A percentile compares a stretch with the other conserved stretches of the same genome.
Evolutionary conservation across 1,284 basidiomycete species (phyloP).

Genomic region (Polyporus tsugae): DNA sequence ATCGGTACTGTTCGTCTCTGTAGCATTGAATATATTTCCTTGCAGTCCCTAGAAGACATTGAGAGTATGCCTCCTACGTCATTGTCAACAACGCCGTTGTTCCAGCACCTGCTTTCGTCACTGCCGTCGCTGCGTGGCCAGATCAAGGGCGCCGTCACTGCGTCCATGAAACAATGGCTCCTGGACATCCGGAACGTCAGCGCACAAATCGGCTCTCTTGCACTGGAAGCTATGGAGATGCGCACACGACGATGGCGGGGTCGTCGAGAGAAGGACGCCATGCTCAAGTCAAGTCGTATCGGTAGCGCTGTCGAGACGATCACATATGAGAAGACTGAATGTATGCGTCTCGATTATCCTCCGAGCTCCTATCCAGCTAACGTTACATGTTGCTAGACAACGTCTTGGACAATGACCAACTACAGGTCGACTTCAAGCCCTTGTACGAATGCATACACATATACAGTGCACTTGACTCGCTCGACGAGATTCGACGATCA

Average conservation of each 20-base stretch:
- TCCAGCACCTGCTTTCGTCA: conserved; percentile 90
- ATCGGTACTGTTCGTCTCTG: conserved; percentile 32
- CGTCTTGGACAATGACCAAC: conserved; percentile 89
- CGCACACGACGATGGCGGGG: conserved; percentile 88
- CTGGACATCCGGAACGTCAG: conserved; percentile 94
- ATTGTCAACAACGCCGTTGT: conserved; percentile 93
- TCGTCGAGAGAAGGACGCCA: conserved; percentile 80
- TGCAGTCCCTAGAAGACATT: conserved; percentile 92
- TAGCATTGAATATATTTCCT: conserved; percentile 40
- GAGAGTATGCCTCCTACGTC: conserved; percentile 91
- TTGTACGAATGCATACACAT: conserved; percentile 98
- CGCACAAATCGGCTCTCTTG: conserved; percentile 86
- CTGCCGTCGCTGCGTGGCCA: conserved; percentile 89
- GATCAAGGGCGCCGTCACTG: conserved; percentile 93
- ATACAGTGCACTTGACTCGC: conserved; percentile 89
- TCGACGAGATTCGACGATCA: conserved; percentile 89
- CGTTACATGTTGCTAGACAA: conserved; percentile 65
- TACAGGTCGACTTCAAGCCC: conserved; percentile 93
- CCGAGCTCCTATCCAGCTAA: conserved; percentile 14
- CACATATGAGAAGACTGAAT: conserved; percentile 94
- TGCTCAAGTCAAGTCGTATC: conserved; percentile 82
- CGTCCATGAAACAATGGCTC: conserved; percentile 97
- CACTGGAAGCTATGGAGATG: conserved; percentile 90
- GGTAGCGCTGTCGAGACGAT: conserved; percentile 96
- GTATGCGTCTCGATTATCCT: conserved; percentile 55